Evolutionary conservation across 2,329 filamentous ascomycete genomes (phyloP), one percentile per base, ranked within the genome.

Genomic region (Golovinomyces cichoracearum): DNA sequence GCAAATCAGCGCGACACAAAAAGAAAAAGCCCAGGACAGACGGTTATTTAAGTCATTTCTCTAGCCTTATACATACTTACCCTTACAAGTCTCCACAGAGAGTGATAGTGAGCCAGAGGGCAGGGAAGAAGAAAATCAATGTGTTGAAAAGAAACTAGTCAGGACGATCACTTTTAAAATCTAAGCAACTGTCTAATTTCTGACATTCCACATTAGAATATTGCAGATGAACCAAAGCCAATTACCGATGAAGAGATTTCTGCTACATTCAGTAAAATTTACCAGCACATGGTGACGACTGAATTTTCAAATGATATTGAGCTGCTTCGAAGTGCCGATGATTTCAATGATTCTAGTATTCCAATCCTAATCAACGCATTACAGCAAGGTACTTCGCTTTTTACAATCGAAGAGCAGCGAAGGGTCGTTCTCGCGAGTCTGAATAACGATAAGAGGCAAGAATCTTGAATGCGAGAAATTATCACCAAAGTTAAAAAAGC

Each of bases 261-360:
- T 9, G 49, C 52, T 19, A 53, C 52, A 4, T 83, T 83, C 62
- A 66, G 70, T 7, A 66, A 74, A 9, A 78, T 74, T 60, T 84
- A 84, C 61, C 70, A 85, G 44, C 74, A 79, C 56, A 74, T 73
- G 51, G 66, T 76, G 5, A 82, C 80, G 0, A 66, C 68, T 47
- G 80, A 85, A 60, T 75, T 86, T 49, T 74, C 76, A 12, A 77
- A 83, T 54, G 81, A 85, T 59, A 68, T 86, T 33, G 76, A 83
- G 63, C 74, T 75, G 61, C 67, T 84, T 52, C 73, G 80, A 53
- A 60, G 61, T 35, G 77, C 80, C 9, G 72, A 75, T 55, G 81
- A 85, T 62, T 86, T 84, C 64, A 76, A 74, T 58, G 66, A 66
- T 50, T 74, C 75, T 47, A 72, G 72, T 3, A 68, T 83, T 26